phyloP scores from a whole-genome alignment of 2,329 filamentous ascomycete species.

The Thermomyces lanuginosus region DNA sequence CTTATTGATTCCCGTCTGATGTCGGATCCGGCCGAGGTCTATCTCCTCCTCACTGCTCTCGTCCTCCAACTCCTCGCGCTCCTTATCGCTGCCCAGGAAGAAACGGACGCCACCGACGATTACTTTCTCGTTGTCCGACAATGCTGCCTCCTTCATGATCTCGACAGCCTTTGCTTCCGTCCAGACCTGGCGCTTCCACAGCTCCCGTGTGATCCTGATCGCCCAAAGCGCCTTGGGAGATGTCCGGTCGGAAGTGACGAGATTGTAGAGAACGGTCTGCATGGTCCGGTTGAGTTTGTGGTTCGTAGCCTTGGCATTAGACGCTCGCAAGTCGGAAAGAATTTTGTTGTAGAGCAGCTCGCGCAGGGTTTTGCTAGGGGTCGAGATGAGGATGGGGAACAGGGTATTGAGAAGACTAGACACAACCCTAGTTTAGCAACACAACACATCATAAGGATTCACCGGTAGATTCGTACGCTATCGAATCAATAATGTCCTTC shows the following conservation, averaged over 20 bases:
- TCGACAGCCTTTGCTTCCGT: conserved; percentile 89
- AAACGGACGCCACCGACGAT: conserved; percentile 75
- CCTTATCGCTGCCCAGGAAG: conserved; percentile 91
- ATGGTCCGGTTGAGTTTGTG: conserved; percentile 86
- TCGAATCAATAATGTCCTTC: conserved; percentile 83
- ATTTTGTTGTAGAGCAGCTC: conserved; percentile 79
- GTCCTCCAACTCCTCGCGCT: conserved; percentile 82
- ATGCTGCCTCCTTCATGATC: conserved; percentile 85
- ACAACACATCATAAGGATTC: background rate
- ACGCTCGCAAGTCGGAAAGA: conserved; percentile 70
- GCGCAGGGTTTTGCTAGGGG: conserved; percentile 76
- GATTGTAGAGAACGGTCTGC: conserved; percentile 82
- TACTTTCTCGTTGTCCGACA: conserved; percentile 88
- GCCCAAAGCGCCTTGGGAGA: conserved; percentile 88
- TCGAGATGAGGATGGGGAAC: conserved; percentile 88
- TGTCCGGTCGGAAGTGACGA: conserved; percentile 69
- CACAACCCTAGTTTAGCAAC: conserved; percentile 1
- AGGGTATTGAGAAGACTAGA: conserved; percentile 60
- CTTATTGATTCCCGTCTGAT: conserved; percentile 85
- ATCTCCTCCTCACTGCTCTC: conserved; percentile 66
- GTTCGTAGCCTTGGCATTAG: conserved; percentile 75
- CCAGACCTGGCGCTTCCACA: conserved; percentile 96
- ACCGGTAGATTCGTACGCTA: conserved; percentile 30
- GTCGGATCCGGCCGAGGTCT: conserved; percentile 66
- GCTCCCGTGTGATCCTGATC: conserved; percentile 81